A percentile compares a stretch with the other conserved stretches of the same genome.
Evolutionary conservation across 768 basidiomycete genomes (phyloP).

Genomic region (Calvatia gigantea): DNA sequence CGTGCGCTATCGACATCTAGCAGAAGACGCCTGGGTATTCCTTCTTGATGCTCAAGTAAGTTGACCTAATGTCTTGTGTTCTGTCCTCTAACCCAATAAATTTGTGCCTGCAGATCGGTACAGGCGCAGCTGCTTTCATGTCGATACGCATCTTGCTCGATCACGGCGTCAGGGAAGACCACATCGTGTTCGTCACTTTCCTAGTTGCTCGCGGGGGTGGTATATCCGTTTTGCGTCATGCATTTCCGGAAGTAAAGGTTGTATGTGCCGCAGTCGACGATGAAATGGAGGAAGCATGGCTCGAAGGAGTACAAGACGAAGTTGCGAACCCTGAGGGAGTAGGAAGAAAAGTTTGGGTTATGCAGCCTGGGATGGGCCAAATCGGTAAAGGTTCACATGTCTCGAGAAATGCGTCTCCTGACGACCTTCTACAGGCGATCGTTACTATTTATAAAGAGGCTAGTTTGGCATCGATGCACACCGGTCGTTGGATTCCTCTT

Average conservation of each 20-base stretch:
- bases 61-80: background rate
- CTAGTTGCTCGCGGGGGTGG: conserved; percentile 84
- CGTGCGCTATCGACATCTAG: conserved; percentile 62
- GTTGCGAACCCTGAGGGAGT: conserved; percentile 41
- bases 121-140: conserved; percentile 93
- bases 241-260: conserved; percentile 84
- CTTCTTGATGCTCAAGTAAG: conserved; percentile 84
- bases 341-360: conserved; percentile 72
- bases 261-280: conserved; percentile 84
- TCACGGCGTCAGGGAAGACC: conserved; percentile 81
- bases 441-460: conserved; percentile 34
- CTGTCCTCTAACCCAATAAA: background rate
- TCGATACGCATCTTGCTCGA: conserved; percentile 90
- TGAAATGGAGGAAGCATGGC: conserved; percentile 70
- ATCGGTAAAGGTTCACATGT: conserved; percentile 51
- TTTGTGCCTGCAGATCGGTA: conserved; percentile 88
- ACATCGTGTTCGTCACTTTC: conserved; percentile 88
- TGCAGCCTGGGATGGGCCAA: conserved; percentile 87
- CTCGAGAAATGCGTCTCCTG: background rate
- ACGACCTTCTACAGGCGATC: conserved; percentile 27
- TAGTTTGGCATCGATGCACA: background rate
- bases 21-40: conserved; percentile 76
- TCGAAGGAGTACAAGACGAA: conserved; percentile 52
- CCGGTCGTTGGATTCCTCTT: background rate
- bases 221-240: conserved; percentile 67